Base-by-base conservation (phyloP, 2,329 filamentous ascomycete genomes). In the Mycosphaerella sp. region DNA sequence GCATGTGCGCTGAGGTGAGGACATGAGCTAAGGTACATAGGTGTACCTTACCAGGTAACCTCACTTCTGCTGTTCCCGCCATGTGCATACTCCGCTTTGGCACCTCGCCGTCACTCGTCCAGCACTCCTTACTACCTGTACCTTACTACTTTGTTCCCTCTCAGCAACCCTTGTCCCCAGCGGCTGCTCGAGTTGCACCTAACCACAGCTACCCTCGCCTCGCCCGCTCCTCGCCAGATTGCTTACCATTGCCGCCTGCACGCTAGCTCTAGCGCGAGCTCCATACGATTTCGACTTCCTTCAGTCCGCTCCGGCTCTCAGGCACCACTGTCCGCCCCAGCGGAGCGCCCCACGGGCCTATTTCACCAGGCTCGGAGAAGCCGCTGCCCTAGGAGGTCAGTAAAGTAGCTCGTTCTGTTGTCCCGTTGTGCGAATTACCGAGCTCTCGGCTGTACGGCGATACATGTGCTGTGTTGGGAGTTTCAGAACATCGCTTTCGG, bases 221-320 rank as follows among this genome's bases (percentile, higher is more conserved):
- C 21, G 4, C 21, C 21, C 21, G 21, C 21, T 25, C 13, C 30
- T 49, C 45, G 45, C 50, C 46, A 49, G 18, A 53, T 25, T 25
- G 21, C 21, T 25, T 25, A 25, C 21, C 7, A 41, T 45, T 53
- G 45, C 50, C 45, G 44, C 45, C 45, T 48, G 52, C 52, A 52
- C 43, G 44, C 44, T 52, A 56, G 52, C 58, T 52, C 52, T 48
- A 46, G 50, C 51, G 42, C 17, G 27, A 40, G 25, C 51, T 42
- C 40, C 50, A 14, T n/a, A 18, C 16, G 14, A 37, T 40, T 16
- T 39, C 47, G 17, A 44, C 57, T 56, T 62, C 59, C 60, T 53
- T 55, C 59, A 54, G 58, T 58, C 60, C 60, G 60, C 39, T 44
- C 25, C 41, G 27, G 47, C 21, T 47, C 32, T n/a, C 39, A 48